Conservation (phyloP, 164 flowering plant species). For the Aristolochia contorta region DNA sequence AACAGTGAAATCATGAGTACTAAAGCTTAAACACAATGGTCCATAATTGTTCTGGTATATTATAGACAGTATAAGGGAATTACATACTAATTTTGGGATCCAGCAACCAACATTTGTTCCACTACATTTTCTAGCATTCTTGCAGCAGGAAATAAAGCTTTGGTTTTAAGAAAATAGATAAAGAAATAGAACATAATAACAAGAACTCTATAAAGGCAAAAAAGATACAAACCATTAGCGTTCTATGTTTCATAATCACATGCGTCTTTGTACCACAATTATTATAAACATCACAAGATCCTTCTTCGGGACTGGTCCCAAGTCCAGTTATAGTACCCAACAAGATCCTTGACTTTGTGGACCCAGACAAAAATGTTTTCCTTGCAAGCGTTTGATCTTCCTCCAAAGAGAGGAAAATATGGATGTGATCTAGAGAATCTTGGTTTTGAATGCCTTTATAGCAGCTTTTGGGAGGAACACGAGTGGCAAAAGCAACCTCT, state of each 20-base stretch:
- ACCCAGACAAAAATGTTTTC: constrained; percentile 5
- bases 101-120: neutral
- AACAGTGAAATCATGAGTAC: too few species aligned
- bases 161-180: neutral
- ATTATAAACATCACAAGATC: constrained; percentile 62
- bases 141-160: neutral
- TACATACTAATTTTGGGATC: too few species aligned
- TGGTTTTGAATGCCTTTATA: constrained; percentile 23
- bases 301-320: constrained; percentile 72
- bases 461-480: constrained; percentile 52
- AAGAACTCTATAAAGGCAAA: constrained; percentile 1
- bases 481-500: constrained; percentile 64
- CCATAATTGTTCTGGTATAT: too few species aligned
- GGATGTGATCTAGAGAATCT: constrained; percentile 58
- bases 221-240: constrained; percentile 61
- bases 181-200: neutral
- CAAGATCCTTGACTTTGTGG: constrained; percentile 29
- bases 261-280: constrained; percentile 62
- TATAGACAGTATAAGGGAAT: too few species aligned
- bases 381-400: constrained; percentile 16
- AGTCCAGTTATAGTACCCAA: constrained; percentile 68
- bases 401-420: constrained; percentile 51
- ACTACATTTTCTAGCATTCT: neutral
- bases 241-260: constrained; percentile 76
- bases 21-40: too few species aligned